A percentile compares a stretch with the other conserved stretches of the same genome.
These are phyloP conservation scores for Oropetium thomaeum DNA, from an alignment of 176 grass and related monocot species.

Conservation along the genomic window DNA sequence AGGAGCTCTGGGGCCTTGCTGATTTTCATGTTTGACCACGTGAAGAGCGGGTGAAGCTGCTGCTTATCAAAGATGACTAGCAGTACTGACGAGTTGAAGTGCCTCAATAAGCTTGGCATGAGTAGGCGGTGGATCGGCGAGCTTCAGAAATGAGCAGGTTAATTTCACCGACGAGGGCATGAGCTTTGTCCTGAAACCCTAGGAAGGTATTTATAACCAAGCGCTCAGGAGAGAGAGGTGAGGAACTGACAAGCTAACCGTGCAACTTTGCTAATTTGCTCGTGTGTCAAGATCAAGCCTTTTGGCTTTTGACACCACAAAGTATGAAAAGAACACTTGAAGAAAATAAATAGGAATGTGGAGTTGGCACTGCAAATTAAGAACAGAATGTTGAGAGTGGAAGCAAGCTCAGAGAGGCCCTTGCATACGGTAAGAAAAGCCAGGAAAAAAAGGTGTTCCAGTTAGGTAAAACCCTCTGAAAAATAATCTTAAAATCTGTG, in stretches of 20 bases:
- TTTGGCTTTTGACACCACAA: constrained; percentile 3
- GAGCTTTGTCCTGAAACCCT: constrained; percentile 32
- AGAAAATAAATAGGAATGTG: constrained; percentile 26
- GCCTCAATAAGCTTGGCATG: constrained; percentile 31
- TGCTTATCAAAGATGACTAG: background rate
- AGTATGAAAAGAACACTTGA: constrained; percentile 19
- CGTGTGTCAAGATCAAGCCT: constrained; percentile 9
- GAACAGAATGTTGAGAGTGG: constrained; percentile 17
- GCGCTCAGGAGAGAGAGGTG: background rate
- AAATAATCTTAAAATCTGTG: background rate
- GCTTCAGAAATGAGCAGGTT: background rate
- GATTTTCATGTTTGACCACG: constrained; percentile 49
- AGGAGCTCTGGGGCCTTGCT: constrained; percentile 53
- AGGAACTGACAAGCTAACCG: background rate
- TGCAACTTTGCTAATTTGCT: constrained; percentile 15
- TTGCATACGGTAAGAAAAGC: background rate
- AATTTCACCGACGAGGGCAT: constrained; percentile 38
- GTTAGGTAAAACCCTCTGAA: background rate
- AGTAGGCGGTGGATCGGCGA: background rate
- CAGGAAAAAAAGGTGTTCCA: constrained; percentile 7
- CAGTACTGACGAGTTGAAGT: background rate
- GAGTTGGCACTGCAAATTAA: constrained; percentile 21
- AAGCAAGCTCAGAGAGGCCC: constrained; percentile 36
- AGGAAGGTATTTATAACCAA: constrained; percentile 53
- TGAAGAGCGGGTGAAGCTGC: background rate